A percentile compares a stretch with the other conserved stretches of the same genome.
These are phyloP conservation scores for Termitomyces sp. DNA, from an alignment of 768 basidiomycete species.

Conservation along the genomic window DNA sequence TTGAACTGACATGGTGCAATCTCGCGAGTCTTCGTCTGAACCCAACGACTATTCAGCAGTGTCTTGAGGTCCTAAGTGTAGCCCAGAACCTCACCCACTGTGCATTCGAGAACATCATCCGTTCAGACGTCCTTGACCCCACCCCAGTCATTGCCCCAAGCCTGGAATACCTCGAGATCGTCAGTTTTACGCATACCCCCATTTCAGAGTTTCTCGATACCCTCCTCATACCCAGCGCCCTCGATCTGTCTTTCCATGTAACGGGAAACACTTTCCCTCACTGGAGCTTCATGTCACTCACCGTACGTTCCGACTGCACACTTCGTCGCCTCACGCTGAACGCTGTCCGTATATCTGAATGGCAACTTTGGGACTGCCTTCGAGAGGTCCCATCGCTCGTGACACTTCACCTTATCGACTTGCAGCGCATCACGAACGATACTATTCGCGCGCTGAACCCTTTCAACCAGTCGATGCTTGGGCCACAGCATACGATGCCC, in stretches of 20 bases:
- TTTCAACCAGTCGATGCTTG: slow-evolving; percentile 2
- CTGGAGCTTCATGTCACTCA: slow-evolving; percentile 18
- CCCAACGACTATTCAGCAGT: slow-evolving; percentile 18
- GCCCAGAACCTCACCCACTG: slow-evolving; percentile 14
- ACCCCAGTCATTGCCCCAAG: slow-evolving; percentile 9
- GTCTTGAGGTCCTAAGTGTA: slow-evolving; percentile 10
- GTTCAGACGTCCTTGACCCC: slow-evolving; percentile 17
- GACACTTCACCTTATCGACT: slow-evolving; percentile 9
- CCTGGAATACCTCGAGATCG: slow-evolving; percentile 14
- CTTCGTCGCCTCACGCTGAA: slow-evolving; percentile 14
- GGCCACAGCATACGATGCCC: background rate
- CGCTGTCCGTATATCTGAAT: slow-evolving; percentile 14
- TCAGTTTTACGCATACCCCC: slow-evolving; percentile 14
- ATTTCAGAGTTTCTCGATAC: slow-evolving; percentile 19
- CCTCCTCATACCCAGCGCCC: slow-evolving; percentile 8
- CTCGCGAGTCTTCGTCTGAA: slow-evolving; percentile 14
- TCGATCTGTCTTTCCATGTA: slow-evolving; percentile 14
- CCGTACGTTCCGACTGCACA: slow-evolving; percentile 12
- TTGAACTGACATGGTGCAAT: slow-evolving; percentile 11
- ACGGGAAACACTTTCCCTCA: slow-evolving; percentile 17
- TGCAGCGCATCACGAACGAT: slow-evolving; percentile 13
- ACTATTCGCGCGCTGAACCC: slow-evolving; percentile 14
- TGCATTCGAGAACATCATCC: slow-evolving; percentile 15
- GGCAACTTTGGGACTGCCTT: slow-evolving; percentile 16
- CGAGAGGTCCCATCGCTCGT: slow-evolving; percentile 10